phyloP scores from a whole-genome alignment of 2,329 filamentous ascomycete species.

The Colletotrichum sp. region DNA sequence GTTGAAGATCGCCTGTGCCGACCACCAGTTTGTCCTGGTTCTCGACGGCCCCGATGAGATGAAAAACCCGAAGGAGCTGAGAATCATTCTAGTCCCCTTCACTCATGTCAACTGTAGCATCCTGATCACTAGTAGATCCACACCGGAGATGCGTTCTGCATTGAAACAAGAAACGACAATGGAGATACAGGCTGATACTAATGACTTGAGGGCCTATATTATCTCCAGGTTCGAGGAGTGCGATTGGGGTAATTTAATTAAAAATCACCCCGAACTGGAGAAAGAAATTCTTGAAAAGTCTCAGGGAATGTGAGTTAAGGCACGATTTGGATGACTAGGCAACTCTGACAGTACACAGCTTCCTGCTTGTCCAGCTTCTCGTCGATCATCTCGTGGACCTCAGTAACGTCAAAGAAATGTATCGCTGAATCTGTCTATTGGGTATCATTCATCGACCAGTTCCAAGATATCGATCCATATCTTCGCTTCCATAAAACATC shows the following conservation, averaged over 20 bases:
- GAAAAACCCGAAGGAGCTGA: background rate
- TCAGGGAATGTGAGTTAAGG: background rate
- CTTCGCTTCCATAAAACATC: constrained; percentile 77
- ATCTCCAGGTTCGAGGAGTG: background rate
- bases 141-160: background rate
- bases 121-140: background rate
- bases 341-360: background rate
- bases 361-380: background rate
- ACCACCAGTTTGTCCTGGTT: background rate
- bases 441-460: constrained; percentile 6
- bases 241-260: background rate
- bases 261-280: background rate
- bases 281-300: background rate
- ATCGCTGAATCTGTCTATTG: background rate
- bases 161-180: background rate
- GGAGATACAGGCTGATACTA: background rate
- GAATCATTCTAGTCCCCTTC: background rate
- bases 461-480: constrained; percentile 77
- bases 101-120: background rate
- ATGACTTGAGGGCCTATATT: background rate
- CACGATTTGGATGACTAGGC: background rate
- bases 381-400: background rate
- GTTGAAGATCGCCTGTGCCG: background rate
- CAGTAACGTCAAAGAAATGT: background rate
- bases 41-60: background rate